phyloP scores from a whole-genome alignment of 345 rosid genomes.

The Hibiscus mutabilis region DNA sequence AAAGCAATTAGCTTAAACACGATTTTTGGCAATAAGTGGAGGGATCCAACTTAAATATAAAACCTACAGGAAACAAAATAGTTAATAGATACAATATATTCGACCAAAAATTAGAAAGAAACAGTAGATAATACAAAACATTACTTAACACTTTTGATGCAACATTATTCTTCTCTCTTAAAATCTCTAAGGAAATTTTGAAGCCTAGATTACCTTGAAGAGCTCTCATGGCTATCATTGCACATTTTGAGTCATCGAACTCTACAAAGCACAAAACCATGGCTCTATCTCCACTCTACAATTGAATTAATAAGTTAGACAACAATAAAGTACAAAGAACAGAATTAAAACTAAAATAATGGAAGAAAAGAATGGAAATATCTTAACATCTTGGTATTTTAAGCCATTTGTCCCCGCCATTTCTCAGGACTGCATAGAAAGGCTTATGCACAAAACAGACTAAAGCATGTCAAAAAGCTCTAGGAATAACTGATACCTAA shows the following conservation, averaged over 20 bases:
- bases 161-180: neutral
- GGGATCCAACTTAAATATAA: neutral
- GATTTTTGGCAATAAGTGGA: neutral
- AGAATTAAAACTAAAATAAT: conserved; percentile 1
- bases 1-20: neutral
- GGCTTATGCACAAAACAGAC: neutral
- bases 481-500: neutral
- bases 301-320: conserved; percentile 2
- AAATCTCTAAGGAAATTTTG: neutral
- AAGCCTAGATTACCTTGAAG: conserved; percentile 41
- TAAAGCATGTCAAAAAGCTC: neutral
- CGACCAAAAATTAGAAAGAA: no score
- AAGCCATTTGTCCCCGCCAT: neutral
- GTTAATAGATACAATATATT: neutral
- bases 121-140: neutral
- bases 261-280: conserved; percentile 54
- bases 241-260: conserved; percentile 42
- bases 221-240: conserved; percentile 47
- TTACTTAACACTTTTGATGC: neutral
- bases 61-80: neutral
- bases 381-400: neutral
- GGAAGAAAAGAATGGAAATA: neutral
- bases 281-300: conserved; percentile 47
- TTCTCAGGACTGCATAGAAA: neutral
- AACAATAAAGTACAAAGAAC: neutral